Conservation (phyloP, 306 rosid genomes). For the Adenanthera pavonina region DNA sequence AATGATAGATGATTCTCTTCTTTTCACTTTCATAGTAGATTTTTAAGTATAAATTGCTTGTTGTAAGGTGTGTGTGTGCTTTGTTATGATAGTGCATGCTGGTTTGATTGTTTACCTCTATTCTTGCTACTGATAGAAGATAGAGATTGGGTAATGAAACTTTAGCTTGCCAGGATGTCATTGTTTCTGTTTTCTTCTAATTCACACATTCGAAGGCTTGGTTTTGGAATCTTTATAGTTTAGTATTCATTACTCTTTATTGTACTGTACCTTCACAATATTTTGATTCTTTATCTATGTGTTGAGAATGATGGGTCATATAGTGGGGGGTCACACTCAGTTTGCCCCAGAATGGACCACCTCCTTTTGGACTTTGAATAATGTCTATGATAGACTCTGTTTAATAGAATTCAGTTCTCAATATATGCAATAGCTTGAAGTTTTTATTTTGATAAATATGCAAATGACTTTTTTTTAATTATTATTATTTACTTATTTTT, state of each 20-base stretch:
- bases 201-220: background rate
- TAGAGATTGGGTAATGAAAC: slow-evolving; percentile 5
- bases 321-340: slow-evolving; percentile 9
- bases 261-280: background rate
- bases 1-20: slow-evolving; percentile 17
- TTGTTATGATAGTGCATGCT: slow-evolving; percentile 25
- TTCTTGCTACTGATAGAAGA: slow-evolving; percentile 18
- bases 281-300: background rate
- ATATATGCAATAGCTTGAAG: background rate
- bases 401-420: background rate
- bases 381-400: background rate
- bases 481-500: slow-evolving; percentile 19
- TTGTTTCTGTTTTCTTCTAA: background rate
- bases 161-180: slow-evolving; percentile 14
- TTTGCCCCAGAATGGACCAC: background rate
- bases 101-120: background rate
- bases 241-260: slow-evolving; percentile 9
- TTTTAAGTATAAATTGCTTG: slow-evolving; percentile 22
- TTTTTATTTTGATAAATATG: background rate
- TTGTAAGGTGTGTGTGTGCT: slow-evolving; percentile 27
- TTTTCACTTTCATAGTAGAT: slow-evolving; percentile 15
- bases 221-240: background rate
- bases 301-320: slow-evolving; percentile 15
- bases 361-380: background rate
- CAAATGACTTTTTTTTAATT: background rate